phyloP scores from a whole-genome alignment of 306 rosid species.

The Dryas alaskensis region DNA sequence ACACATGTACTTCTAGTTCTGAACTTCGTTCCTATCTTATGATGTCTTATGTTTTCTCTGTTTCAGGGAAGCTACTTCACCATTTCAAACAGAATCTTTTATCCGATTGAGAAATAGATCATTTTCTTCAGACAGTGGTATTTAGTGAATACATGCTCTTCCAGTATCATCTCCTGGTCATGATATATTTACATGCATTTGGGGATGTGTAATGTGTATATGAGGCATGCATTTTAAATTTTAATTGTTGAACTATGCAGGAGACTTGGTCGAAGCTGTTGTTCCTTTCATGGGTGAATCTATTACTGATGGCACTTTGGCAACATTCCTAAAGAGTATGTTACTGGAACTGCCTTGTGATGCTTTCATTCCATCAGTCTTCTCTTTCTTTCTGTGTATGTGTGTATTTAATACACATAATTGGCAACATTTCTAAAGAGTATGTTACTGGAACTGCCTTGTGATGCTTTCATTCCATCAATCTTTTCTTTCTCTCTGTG shows the following conservation, averaged over 20 bases:
- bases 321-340: constrained; percentile 58
- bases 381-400: background rate
- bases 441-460: constrained; percentile 31
- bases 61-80: constrained; percentile 28
- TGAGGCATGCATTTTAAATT: background rate
- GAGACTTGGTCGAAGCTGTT: constrained; percentile 55
- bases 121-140: constrained; percentile 56
- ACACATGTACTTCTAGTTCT: background rate
- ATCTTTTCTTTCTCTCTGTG: background rate
- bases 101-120: constrained; percentile 28
- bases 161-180: background rate
- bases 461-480: background rate
- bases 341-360: constrained; percentile 12
- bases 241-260: constrained; percentile 28
- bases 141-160: background rate
- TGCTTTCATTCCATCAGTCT: background rate
- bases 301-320: constrained; percentile 57
- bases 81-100: constrained; percentile 28
- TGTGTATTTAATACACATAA: too few species aligned
- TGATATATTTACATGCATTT: constrained; percentile 1
- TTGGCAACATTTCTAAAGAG: constrained; percentile 54
- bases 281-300: constrained; percentile 74
- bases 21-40: background rate
- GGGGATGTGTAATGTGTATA: background rate
- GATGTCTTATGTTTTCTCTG: background rate